These are phyloP conservation scores for Daldinia bambusicola DNA, from an alignment of 495 filamentous ascomycete genomes.

Conservation along the genomic window DNA sequence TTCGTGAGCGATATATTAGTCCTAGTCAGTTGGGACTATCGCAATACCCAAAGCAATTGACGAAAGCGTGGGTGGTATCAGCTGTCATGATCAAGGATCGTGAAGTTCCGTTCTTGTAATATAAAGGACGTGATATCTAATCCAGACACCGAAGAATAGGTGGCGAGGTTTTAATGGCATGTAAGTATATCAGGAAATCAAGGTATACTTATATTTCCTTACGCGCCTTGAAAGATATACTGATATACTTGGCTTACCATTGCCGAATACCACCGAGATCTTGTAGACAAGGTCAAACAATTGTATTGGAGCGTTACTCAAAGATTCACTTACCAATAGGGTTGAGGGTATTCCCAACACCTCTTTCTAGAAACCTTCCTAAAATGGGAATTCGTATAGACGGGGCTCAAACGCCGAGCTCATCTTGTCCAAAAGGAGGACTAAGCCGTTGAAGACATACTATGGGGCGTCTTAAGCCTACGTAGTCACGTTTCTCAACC, in stretches of 20 bases:
- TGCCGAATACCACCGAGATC: background rate
- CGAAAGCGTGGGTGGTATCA: constrained; percentile 7
- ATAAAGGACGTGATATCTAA: background rate
- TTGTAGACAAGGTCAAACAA: background rate
- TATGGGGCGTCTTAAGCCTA: background rate
- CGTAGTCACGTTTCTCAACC: constrained; percentile 4
- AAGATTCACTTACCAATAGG: constrained; percentile 10
- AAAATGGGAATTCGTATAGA: constrained; percentile 7
- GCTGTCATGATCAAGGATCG: background rate
- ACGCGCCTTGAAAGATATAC: background rate
- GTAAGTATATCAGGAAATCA: constrained; percentile 7
- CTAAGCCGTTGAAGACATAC: background rate
- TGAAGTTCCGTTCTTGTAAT: constrained; percentile 3
- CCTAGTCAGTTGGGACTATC: background rate
- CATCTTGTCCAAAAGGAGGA: constrained; percentile 20
- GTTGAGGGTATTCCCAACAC: constrained; percentile 12
- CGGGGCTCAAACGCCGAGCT: constrained; percentile 12
- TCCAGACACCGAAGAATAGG: background rate
- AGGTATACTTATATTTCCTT: constrained; percentile 26
- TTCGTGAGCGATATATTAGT: background rate
- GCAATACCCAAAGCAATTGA: background rate
- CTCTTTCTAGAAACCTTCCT: constrained; percentile 15
- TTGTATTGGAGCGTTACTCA: constrained; percentile 14
- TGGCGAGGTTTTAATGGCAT: background rate
- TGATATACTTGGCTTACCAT: background rate